Conservation (phyloP, 495 filamentous ascomycete species). For the Alectoria sarmentosa region DNA sequence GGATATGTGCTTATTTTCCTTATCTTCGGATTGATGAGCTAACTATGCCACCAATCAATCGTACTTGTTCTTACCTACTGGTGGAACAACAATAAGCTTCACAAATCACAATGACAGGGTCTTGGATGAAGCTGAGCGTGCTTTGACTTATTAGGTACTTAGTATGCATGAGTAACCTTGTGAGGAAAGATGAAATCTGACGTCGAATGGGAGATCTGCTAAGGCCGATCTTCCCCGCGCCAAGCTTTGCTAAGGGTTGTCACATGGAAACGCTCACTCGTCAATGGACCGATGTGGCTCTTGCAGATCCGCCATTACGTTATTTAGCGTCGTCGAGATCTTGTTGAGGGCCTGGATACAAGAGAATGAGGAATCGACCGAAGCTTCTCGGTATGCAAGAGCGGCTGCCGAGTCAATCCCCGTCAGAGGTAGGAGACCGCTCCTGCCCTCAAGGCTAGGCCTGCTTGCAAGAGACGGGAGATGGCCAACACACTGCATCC, state of each 20-base stretch:
- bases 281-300: neutral
- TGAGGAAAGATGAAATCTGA: too few relatives aligned
- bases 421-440: too few relatives aligned
- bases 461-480: neutral
- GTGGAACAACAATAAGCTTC: too few relatives aligned
- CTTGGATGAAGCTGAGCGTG: neutral
- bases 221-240: constrained; percentile 3
- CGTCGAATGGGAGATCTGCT: neutral
- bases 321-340: too few relatives aligned
- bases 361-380: too few relatives aligned
- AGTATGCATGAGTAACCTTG: too few relatives aligned
- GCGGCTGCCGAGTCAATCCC: too few relatives aligned
- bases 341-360: too few relatives aligned
- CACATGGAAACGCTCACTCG: neutral
- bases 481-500: neutral
- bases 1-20: neutral
- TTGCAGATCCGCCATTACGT: neutral
- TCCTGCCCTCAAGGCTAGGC: neutral
- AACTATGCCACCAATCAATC: too few relatives aligned
- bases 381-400: too few relatives aligned
- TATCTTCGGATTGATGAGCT: constrained; percentile 7
- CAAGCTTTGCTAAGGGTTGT: neutral
- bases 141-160: too few relatives aligned
- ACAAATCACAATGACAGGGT: too few relatives aligned
- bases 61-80: neutral